A percentile compares a stretch with the other conserved stretches of the same genome.
Evolutionary conservation across 2,329 filamentous ascomycete species (phyloP).

Genomic region (Thielaviopsis euricoi): DNA sequence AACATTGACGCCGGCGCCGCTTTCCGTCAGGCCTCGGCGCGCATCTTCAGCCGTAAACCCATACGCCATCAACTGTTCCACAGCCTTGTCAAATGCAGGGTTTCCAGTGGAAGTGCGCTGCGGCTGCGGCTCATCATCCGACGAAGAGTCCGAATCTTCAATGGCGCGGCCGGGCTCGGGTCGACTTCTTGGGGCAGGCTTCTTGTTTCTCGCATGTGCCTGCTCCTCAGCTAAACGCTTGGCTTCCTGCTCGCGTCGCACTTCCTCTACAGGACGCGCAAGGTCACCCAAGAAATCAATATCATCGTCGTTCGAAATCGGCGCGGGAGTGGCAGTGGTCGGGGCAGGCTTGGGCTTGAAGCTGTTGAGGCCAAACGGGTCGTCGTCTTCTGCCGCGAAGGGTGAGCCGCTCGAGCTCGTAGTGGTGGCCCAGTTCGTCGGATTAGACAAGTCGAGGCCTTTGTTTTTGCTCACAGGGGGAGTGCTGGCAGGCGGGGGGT

Average conservation of each 20-base stretch:
- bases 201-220: slow-evolving; percentile 15
- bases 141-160: slow-evolving; percentile 31
- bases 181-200: slow-evolving; percentile 18
- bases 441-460: slow-evolving; percentile 34
- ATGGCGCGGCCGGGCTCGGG: slow-evolving; percentile 40
- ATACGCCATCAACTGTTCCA: slow-evolving; percentile 86
- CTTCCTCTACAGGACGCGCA: slow-evolving; percentile 46
- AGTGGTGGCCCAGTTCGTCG: slow-evolving; percentile 34
- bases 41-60: slow-evolving; percentile 79
- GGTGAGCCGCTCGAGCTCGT: slow-evolving; percentile 18
- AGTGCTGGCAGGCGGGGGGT: slow-evolving; percentile 30
- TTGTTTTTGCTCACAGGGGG: slow-evolving; percentile 22
- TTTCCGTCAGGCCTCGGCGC: slow-evolving; percentile 62
- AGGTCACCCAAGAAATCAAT: slow-evolving; percentile 52
- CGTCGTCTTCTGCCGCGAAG: slow-evolving; percentile 56
- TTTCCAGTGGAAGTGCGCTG: slow-evolving; percentile 16
- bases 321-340: slow-evolving; percentile 15
- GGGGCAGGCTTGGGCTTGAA: slow-evolving; percentile 26
- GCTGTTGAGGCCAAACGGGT: slow-evolving; percentile 68
- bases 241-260: slow-evolving; percentile 28
- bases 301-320: slow-evolving; percentile 29
- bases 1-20: slow-evolving; percentile 61
- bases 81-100: slow-evolving; percentile 48
- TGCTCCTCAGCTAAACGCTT: slow-evolving; percentile 4
- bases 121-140: slow-evolving; percentile 26